Evolutionary conservation across 768 basidiomycete species (phyloP), one percentile per base, ranked within the genome.

Genomic region (Suillus occidentalis): DNA sequence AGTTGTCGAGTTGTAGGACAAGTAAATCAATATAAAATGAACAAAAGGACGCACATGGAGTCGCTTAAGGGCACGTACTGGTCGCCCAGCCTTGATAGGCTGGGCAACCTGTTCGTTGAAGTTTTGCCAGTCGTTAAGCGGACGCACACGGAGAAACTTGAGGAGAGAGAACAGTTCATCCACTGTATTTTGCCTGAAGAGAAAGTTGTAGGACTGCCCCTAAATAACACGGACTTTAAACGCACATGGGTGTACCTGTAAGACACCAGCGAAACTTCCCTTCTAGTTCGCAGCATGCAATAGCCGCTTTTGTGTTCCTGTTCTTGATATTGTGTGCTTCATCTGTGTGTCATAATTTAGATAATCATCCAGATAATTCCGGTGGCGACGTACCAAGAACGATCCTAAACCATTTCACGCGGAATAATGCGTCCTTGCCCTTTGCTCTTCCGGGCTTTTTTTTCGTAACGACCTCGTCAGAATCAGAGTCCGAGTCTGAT

Each of bases 251-350:
- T 22, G 91, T 92, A 36, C 91, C 95, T 7, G 93, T 95, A 63
- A 96, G 77, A 74, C 90, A 92, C 95, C 95, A 97, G 61, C 92
- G 83, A 75, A 84, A 95, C 71, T 91, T 92, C 16, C 85, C 84
- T 56, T 88, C 75, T n/a, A 97, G 80, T 7, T 82, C 90, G 65
- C 87, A 91, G 65, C 93, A 94, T 0, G 92, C 94, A 43, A 88
- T 80, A 3, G 93, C 87, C 37, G 85, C 85, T 72, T 94, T 91
- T 0, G 90, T 92, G 42, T 83, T 88, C 59, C 86, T 82, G 71
- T 95, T 94, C 82, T 96, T 97, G 80, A 97, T 97, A 70, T 90
- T 92, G 73, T 97, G 95, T 0, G 95, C 95, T 72, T 97, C 95
- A 72, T 97, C 95, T 92, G 60, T n/a, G 22, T 55, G 37, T 1